Conservation (phyloP, 257 asterid genomes). For the Scutellaria minor region DNA sequence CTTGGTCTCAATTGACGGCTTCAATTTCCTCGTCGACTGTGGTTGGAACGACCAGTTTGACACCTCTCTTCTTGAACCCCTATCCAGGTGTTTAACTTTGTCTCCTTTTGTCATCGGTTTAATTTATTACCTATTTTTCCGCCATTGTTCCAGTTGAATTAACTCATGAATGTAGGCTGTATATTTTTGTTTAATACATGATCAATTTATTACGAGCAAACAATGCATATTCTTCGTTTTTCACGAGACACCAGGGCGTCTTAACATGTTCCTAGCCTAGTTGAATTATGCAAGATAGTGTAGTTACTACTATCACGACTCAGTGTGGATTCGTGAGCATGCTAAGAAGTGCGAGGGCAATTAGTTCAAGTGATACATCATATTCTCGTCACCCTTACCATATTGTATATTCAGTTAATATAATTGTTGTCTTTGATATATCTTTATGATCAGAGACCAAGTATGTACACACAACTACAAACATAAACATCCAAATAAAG, state of each 20-base stretch:
- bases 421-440: not conserved
- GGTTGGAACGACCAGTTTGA: conserved; percentile 99
- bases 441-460: not conserved
- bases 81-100: conserved; percentile 62
- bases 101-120: not conserved
- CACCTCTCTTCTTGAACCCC: conserved; percentile 86
- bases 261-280: not conserved
- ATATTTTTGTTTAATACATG: not conserved
- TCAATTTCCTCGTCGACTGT: conserved; percentile 91
- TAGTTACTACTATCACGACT: not conserved
- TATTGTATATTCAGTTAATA: not conserved
- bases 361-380: not conserved
- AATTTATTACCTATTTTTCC: not conserved
- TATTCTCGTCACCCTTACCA: not conserved
- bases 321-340: not conserved
- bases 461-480: not conserved
- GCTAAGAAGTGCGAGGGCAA: not conserved
- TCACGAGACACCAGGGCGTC: not conserved
- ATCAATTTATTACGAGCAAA: not conserved
- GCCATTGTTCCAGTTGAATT: conserved; percentile 23
- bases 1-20: conserved; percentile 84
- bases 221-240: not conserved
- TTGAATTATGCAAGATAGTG: too few species aligned
- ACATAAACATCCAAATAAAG: not conserved
- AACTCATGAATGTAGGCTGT: not conserved